Evolutionary conservation across 2,329 filamentous ascomycete species (phyloP), one percentile per base, ranked within the genome.

Genomic region (Cyphellophora europaea): DNA sequence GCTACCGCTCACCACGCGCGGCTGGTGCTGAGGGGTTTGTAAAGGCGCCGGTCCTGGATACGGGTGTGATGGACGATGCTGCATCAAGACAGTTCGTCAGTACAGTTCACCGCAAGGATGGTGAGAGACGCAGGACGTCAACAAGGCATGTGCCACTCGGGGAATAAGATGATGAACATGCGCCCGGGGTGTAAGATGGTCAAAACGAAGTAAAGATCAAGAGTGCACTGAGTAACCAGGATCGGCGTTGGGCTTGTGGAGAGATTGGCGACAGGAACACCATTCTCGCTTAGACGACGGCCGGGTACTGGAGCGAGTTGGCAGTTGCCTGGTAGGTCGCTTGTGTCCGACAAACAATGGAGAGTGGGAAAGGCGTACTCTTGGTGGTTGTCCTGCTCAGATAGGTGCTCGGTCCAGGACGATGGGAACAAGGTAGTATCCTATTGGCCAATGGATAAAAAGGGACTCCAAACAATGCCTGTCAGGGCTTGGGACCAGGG

Each of bases 11-110:
- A 48, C 32, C 18, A 43, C 35, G 30, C 54, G 50, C 35, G 49
- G 47, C 34, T 49, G 48, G 36, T 48, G 42, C 32, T 51, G 52
- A 16, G 53, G 52, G 17, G 54, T 50, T 37, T 48, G 44, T 35
- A 43, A 33, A 34, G 38, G 35, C 30, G 42, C 44, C 36, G 40
- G 41, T 40, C 45, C 33, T 44, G 39, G 32, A 30, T 44, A 49
- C 10, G 44, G 33, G 34, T 46, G 44, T 41, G 37, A 36, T 37
- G 42, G 37, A 37, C 41, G 45, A 44, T 48, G 47, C 47, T 49
- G 47, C 44, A 49, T 49, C 15, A 40, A 42, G 35, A 34, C 25
- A 17, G 31, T 16, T 23, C 35, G 34, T 40, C 31, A 40, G 37
- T 33, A 34, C 12, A 32, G 33, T n/a, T 32, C 33, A 27, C 12